Percentiles rank a stretch among this genome's conserved stretches.
Conservation (phyloP, 495 filamentous ascomycete species). For the Podospora sp. region DNA sequence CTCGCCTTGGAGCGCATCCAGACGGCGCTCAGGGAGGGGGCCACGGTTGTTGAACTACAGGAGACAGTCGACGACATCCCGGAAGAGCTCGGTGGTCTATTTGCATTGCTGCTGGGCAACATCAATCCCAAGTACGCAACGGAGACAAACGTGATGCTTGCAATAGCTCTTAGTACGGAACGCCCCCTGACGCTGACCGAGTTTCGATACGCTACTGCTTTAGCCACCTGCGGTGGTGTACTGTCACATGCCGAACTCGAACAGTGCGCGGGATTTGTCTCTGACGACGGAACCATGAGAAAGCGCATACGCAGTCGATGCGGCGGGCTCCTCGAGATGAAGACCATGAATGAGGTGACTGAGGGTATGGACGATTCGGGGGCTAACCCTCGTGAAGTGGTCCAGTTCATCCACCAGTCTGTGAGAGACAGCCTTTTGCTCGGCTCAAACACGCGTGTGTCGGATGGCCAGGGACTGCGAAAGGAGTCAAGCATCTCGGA, state of each 20-base stretch:
- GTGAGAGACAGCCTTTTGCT: slow-evolving; percentile 17
- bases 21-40: slow-evolving; percentile 11
- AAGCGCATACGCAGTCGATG: slow-evolving; percentile 18
- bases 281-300: slow-evolving; percentile 15
- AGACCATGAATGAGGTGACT: slow-evolving; percentile 5
- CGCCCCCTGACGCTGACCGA: slow-evolving; percentile 17
- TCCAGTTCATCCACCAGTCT: slow-evolving; percentile 25
- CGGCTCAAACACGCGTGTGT: neutral
- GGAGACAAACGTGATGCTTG: slow-evolving; percentile 17
- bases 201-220: slow-evolving; percentile 15
- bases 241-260: slow-evolving; percentile 4
- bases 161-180: slow-evolving; percentile 14
- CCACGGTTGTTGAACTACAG: slow-evolving; percentile 12
- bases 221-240: neutral
- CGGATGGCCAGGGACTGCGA: neutral
- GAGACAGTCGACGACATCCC: slow-evolving; percentile 14
- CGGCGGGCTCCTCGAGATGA: slow-evolving; percentile 21
- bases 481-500: neutral
- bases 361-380: no score
- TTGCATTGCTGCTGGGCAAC: slow-evolving; percentile 9
- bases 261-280: neutral
- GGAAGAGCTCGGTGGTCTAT: slow-evolving; percentile 13
- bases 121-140: slow-evolving; percentile 14
- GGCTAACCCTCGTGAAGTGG: neutral
- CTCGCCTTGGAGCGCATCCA: slow-evolving; percentile 17